Evolutionary conservation across 768 basidiomycete species (phyloP).

Genomic region (Steccherinum ochraceum): DNA sequence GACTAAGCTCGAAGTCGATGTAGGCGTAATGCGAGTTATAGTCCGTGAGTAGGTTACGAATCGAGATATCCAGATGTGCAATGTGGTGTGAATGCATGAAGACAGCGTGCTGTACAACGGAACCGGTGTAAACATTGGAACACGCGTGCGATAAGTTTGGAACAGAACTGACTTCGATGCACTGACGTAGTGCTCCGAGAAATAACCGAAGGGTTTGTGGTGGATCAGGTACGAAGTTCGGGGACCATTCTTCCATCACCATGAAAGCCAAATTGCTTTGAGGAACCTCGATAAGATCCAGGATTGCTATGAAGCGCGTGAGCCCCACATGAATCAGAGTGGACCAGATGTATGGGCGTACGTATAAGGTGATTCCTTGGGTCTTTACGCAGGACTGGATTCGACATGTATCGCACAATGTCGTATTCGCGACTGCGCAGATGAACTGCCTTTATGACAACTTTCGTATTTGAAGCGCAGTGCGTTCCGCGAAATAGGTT

Average conservation of each 20-base stretch:
- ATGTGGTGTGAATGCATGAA: constrained; percentile 67
- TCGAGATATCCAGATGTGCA: constrained; percentile 68
- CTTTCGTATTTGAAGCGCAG: constrained; percentile 40
- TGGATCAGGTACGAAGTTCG: constrained; percentile 45
- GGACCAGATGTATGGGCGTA: constrained; percentile 26
- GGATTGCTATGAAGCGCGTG: constrained; percentile 41
- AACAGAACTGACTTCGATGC: constrained; percentile 50
- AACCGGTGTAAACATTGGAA: too few relatives aligned
- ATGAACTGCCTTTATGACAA: constrained; percentile 68
- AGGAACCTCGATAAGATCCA: constrained; percentile 52
- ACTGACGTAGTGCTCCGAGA: constrained; percentile 53
- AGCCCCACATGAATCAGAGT: background rate
- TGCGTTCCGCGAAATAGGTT: constrained; percentile 65
- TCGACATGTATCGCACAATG: constrained; percentile 49
- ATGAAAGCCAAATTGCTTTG: constrained; percentile 55
- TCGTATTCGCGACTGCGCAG: constrained; percentile 55
- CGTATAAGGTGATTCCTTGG: constrained; percentile 76
- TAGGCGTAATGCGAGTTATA: constrained; percentile 59
- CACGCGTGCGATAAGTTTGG: too few relatives aligned
- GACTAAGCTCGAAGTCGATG: constrained; percentile 70
- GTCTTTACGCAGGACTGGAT: constrained; percentile 43
- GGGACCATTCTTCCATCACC: constrained; percentile 78
- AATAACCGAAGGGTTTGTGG: constrained; percentile 50
- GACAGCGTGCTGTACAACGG: constrained; percentile 43
- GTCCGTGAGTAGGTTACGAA: constrained; percentile 64